Evolutionary conservation across 164 flowering plant genomes (phyloP).

Genomic region (Echeveria elegans): DNA sequence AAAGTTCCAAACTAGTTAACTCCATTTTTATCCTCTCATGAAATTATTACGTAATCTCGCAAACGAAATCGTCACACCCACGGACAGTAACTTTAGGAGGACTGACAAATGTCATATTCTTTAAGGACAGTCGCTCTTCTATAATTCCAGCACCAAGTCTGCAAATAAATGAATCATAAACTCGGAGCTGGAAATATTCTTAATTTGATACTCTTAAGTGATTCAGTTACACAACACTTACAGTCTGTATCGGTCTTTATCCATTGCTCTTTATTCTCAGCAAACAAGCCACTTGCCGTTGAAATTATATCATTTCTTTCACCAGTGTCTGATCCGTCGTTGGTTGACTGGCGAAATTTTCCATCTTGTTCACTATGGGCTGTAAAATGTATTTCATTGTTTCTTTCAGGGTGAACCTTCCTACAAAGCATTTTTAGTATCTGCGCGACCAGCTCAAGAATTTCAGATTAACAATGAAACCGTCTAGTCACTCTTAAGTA

Average conservation of each 20-base stretch:
- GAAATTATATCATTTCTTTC: conserved; percentile 1
- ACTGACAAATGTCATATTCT: background rate
- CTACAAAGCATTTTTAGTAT: background rate
- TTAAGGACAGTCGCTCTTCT: background rate
- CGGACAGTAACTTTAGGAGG: background rate
- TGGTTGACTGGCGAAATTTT: conserved; percentile 7
- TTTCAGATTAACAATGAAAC: background rate
- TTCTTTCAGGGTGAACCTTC: background rate
- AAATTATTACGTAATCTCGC: background rate
- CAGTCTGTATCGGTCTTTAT: conserved; percentile 54
- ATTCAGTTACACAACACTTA: conserved; percentile 23
- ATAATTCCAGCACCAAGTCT: conserved; percentile 52
- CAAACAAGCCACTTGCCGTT: conserved; percentile 1
- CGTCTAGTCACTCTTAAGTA: background rate
- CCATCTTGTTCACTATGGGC: background rate
- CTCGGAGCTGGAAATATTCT: background rate
- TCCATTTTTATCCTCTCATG: too few relatives aligned
- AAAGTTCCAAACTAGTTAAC: background rate
- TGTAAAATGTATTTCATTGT: background rate
- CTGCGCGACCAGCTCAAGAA: background rate
- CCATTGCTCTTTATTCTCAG: conserved; percentile 37
- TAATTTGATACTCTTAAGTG: background rate
- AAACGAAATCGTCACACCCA: background rate
- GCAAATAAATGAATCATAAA: conserved; percentile 9
- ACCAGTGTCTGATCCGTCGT: conserved; percentile 12